These are phyloP conservation scores for Cetradonia linearis DNA, from an alignment of 495 filamentous ascomycete genomes.

Conservation along the genomic window DNA sequence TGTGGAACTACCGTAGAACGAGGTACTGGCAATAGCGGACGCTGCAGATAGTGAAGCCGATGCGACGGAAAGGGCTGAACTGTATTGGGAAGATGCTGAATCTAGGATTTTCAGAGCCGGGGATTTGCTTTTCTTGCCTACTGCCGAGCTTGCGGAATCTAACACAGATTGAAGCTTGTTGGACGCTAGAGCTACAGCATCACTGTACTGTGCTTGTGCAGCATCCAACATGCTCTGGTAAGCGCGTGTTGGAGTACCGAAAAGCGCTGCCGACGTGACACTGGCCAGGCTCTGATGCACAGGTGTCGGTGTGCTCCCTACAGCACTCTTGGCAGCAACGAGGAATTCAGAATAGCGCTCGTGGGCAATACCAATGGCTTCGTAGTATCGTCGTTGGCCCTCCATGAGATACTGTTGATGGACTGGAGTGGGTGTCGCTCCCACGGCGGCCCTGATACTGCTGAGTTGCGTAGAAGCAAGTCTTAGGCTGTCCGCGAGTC, in stretches of 20 bases:
- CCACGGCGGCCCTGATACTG: constrained; percentile 46
- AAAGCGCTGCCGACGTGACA: constrained; percentile 26
- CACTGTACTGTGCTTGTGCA: constrained; percentile 40
- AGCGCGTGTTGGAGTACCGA: constrained; percentile 29
- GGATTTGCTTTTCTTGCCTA: constrained; percentile 36
- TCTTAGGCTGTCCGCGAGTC: constrained; percentile 51
- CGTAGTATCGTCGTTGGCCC: constrained; percentile 64
- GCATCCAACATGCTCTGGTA: constrained; percentile 35
- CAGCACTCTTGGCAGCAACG: constrained; percentile 52
- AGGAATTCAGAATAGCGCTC: constrained; percentile 67
- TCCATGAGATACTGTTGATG: constrained; percentile 48
- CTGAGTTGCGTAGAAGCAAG: constrained; percentile 57
- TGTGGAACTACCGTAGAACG: constrained; percentile 36
- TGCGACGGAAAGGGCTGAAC: constrained; percentile 40
- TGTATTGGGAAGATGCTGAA: constrained; percentile 40
- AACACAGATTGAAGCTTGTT: constrained; percentile 39
- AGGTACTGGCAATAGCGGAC: constrained; percentile 43
- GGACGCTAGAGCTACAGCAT: constrained; percentile 39
- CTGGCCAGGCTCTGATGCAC: constrained; percentile 28
- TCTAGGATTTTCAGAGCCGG: constrained; percentile 35
- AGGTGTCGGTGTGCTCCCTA: constrained; percentile 42
- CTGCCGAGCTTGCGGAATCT: constrained; percentile 36
- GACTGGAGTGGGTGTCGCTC: constrained; percentile 45
- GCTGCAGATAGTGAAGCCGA: constrained; percentile 38
- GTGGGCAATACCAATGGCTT: constrained; percentile 65